Evolutionary conservation across 768 basidiomycete genomes (phyloP).

Genomic region (Mycena alexandri): DNA sequence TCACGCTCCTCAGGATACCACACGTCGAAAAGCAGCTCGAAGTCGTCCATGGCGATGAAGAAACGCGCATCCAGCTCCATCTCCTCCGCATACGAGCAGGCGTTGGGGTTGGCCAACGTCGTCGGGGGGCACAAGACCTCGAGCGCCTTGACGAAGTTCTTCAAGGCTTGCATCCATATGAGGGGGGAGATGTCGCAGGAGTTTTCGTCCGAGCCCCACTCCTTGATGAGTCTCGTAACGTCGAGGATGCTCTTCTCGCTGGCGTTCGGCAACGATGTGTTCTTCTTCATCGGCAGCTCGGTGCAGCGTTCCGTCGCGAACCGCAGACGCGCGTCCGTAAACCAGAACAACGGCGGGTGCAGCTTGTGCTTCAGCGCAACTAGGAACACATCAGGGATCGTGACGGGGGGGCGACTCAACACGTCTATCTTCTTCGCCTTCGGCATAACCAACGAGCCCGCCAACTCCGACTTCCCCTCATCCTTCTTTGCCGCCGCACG

Average conservation of each 20-base stretch:
- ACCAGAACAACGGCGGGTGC: conserved; percentile 14
- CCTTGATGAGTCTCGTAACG: not conserved
- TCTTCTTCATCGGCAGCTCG: conserved; percentile 1
- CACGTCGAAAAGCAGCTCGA: not conserved
- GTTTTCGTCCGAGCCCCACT: conserved; percentile 4
- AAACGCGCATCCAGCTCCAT: conserved; percentile 1
- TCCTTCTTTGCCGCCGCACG: not conserved
- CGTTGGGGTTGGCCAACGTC: not conserved
- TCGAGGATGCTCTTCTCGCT: not conserved
- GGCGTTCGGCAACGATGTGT: not conserved
- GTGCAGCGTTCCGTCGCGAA: not conserved
- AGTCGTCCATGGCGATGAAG: not conserved
- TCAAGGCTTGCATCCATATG: not conserved
- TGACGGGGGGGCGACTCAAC: not conserved
- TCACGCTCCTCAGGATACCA: conserved; percentile 13
- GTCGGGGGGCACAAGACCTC: not conserved
- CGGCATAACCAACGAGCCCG: not conserved
- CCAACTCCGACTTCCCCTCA: not conserved
- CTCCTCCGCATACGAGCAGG: not conserved
- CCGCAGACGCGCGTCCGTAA: conserved; percentile 6
- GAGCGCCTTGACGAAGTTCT: not conserved
- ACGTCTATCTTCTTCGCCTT: not conserved
- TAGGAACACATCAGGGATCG: not conserved
- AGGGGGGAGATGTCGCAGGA: not conserved
- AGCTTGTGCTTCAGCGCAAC: not conserved